Conservation (phyloP, 345 rosid genomes). For the Salix suchowensis region DNA sequence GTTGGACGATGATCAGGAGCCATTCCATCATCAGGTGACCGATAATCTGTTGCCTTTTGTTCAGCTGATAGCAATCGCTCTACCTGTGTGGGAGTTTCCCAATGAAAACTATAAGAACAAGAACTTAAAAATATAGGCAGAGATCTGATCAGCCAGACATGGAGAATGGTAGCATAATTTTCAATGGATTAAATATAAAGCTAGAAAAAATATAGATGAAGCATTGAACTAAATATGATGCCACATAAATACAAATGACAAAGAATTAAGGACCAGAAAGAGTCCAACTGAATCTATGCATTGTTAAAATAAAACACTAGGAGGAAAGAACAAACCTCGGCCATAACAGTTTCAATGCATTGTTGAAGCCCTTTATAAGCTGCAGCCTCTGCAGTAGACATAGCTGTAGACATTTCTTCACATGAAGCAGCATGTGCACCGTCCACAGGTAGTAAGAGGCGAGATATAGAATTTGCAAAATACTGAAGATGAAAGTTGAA, state of each 20-base stretch:
- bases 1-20: conserved; percentile 96
- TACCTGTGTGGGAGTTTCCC: conserved; percentile 43
- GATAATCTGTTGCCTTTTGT: conserved; percentile 89
- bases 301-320: neutral
- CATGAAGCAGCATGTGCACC: conserved; percentile 98
- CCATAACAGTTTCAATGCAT: conserved; percentile 99
- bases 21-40: conserved; percentile 91
- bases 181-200: neutral
- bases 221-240: neutral
- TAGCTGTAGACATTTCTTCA: conserved; percentile 98
- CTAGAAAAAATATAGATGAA: neutral
- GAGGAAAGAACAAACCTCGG: conserved; percentile 64
- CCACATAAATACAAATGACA: neutral
- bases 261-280: neutral
- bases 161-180: neutral
- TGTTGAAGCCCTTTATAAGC: conserved; percentile 98
- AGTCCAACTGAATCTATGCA: neutral
- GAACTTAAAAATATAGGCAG: neutral
- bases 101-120: conserved; percentile 2
- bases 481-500: conserved; percentile 38
- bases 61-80: conserved; percentile 91
- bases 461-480: conserved; percentile 93
- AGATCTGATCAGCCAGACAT: neutral
- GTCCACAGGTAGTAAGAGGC: conserved; percentile 94
- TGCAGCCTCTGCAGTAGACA: conserved; percentile 98